A percentile compares a stretch with the other conserved stretches of the same genome.
phyloP scores from a whole-genome alignment of 768 basidiomycete species.

The Crassisporium funariophilum region DNA sequence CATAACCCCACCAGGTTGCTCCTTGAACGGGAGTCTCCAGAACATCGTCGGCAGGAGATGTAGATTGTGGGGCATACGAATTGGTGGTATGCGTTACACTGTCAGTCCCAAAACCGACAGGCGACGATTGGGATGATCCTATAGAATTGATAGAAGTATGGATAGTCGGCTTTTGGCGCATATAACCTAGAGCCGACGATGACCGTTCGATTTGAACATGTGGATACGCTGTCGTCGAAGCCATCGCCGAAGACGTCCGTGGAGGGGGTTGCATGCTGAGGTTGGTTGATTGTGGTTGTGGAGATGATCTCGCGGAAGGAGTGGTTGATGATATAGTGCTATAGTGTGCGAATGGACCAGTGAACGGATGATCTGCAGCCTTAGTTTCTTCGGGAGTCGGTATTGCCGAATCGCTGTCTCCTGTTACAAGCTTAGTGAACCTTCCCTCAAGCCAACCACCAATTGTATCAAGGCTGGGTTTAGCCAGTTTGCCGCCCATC shows the following conservation, averaged over 20 bases:
- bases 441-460: constrained; percentile 92
- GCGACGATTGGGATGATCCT: constrained; percentile 30
- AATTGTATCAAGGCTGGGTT: constrained; percentile 90
- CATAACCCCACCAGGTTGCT: constrained; percentile 67
- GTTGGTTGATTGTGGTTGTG: constrained; percentile 58
- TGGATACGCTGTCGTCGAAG: constrained; percentile 49
- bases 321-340: constrained; percentile 86
- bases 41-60: constrained; percentile 31
- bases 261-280: constrained; percentile 46
- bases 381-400: constrained; percentile 38
- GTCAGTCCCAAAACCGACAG: constrained; percentile 27
- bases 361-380: constrained; percentile 42
- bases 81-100: constrained; percentile 29
- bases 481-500: constrained; percentile 84
- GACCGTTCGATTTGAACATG: constrained; percentile 66
- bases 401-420: constrained; percentile 67
- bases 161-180: constrained; percentile 52
- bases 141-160: constrained; percentile 62
- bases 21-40: constrained; percentile 41
- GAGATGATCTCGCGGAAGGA: constrained; percentile 76
- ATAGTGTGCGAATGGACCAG: constrained; percentile 92
- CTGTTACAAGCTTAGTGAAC: constrained; percentile 93
- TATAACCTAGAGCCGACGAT: constrained; percentile 77
- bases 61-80: constrained; percentile 12
- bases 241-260: constrained; percentile 73